Evolutionary conservation across 2,329 filamentous ascomycete genomes (phyloP).

Genomic region (Penicillium hordei): DNA sequence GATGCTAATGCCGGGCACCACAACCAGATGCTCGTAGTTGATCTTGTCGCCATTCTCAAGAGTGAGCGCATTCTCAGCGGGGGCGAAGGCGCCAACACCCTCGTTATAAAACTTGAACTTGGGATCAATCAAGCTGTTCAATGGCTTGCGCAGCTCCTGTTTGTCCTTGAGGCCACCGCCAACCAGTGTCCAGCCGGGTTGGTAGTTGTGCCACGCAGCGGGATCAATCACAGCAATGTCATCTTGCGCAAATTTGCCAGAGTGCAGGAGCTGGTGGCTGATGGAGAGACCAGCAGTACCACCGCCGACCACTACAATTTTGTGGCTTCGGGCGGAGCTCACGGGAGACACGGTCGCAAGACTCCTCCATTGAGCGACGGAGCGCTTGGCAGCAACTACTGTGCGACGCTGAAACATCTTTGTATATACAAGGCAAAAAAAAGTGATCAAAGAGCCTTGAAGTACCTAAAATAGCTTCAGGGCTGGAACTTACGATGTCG

Average conservation of each 20-base stretch:
- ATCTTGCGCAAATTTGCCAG: slow-evolving; percentile 55
- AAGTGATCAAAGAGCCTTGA: not conserved
- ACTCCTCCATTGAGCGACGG: slow-evolving; percentile 14
- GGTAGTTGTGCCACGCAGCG: slow-evolving; percentile 64
- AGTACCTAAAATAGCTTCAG: not conserved
- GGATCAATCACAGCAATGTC: slow-evolving; percentile 68
- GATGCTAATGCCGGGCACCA: slow-evolving; percentile 58
- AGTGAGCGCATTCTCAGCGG: slow-evolving; percentile 58
- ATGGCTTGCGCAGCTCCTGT: slow-evolving; percentile 55
- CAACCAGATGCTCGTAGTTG: slow-evolving; percentile 64
- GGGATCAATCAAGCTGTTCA: slow-evolving; percentile 56
- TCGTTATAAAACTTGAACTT: slow-evolving; percentile 62
- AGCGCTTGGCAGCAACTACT: slow-evolving; percentile 24
- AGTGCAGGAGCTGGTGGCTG: slow-evolving; percentile 65
- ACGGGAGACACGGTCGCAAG: slow-evolving; percentile 39
- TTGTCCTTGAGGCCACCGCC: slow-evolving; percentile 65
- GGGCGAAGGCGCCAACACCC: slow-evolving; percentile 52
- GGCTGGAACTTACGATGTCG: slow-evolving; percentile 6
- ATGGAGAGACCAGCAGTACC: slow-evolving; percentile 65
- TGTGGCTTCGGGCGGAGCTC: slow-evolving; percentile 52
- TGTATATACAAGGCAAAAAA: not conserved
- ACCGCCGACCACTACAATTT: slow-evolving; percentile 65
- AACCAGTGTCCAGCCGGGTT: slow-evolving; percentile 69
- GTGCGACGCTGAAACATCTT: slow-evolving; percentile 32
- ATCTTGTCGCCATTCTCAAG: slow-evolving; percentile 58